Base-by-base conservation (phyloP, 2,329 filamentous ascomycete species). In the Cladobotryum protrusum region DNA sequence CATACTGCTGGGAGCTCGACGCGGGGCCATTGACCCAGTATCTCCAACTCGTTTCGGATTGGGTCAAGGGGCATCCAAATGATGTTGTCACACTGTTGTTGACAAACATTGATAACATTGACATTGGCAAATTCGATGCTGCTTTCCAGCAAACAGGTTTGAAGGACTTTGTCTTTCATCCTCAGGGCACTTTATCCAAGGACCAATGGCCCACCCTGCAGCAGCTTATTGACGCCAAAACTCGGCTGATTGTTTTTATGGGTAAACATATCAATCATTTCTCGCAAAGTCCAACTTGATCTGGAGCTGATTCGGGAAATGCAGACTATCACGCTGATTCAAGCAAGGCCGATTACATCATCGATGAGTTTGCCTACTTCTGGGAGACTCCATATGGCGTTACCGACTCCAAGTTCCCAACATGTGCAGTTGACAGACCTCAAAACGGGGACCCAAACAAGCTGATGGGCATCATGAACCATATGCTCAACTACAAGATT, bases 371-470 rank as follows among this genome's bases (percentile, higher is more conserved):
- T 61, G 67, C 70, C 19, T 82, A 81, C 66, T 77, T 85, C 56
- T 90, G 86, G 71, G 87, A 92, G 64, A 92, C 86, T 41, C 74
- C 78, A 1, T 91, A 78, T 67, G 81, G 86, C 55, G 81, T 83
- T 54, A 78, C 75, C 1, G 69, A 78, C 45, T 66, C 75, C 1
- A 71, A 70, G 14, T 83, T 86, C 60, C 81, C 82, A 60, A 78
- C 76, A 39, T 92, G 87, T 68, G 70, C 70, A 11, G 73, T 87
- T 3, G 75, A 86, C 61, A 77, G 87, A 7, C 87, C 87, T 0
- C 45, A 62, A 0, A 64, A 63, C 1, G 69, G 65, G 18, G 63
- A 69, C 32, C 59, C 71, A 0, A 57, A 63, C 17, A 64, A 63
- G 20, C 68, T 69, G 32, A 72, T 77, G 72, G 71, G 69, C 48